These are phyloP conservation scores for Alternaria infectoria DNA, from an alignment of 2,329 filamentous ascomycete species.

Conservation along the genomic window DNA sequence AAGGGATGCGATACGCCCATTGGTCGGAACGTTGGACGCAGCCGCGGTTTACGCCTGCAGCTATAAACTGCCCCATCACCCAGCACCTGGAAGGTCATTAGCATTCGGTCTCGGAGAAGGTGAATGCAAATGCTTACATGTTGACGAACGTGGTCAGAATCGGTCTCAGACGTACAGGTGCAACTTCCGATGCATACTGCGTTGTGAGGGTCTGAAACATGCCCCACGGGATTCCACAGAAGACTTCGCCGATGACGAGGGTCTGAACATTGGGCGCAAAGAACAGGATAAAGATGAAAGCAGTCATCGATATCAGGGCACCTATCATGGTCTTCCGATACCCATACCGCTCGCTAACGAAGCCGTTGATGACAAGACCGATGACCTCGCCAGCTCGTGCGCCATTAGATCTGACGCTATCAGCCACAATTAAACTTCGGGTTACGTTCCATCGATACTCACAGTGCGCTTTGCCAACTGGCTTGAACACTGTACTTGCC, in stretches of 20 bases:
- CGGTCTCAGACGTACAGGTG: slow-evolving; percentile 69
- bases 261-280: slow-evolving; percentile 51
- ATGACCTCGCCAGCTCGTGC: slow-evolving; percentile 52
- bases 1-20: slow-evolving; percentile 70
- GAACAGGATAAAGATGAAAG: slow-evolving; percentile 55
- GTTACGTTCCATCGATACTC: slow-evolving; percentile 1
- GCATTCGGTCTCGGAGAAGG: neutral
- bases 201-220: slow-evolving; percentile 56
- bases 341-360: slow-evolving; percentile 52
- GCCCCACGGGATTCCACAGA: slow-evolving; percentile 54
- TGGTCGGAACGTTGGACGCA: slow-evolving; percentile 69
- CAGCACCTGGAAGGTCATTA: slow-evolving; percentile 59
- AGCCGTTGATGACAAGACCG: slow-evolving; percentile 54
- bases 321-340: slow-evolving; percentile 53
- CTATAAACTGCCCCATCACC: slow-evolving; percentile 74
- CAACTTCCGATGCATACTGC: slow-evolving; percentile 63
- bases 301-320: slow-evolving; percentile 48
- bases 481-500: slow-evolving; percentile 50
- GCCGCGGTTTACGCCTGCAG: slow-evolving; percentile 70
- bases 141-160: slow-evolving; percentile 68
- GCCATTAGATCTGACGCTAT: slow-evolving; percentile 47
- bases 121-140: slow-evolving; percentile 48
- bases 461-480: slow-evolving; percentile 53
- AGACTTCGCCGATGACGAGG: slow-evolving; percentile 50
- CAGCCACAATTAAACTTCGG: neutral